Evolutionary conservation across 2,329 filamentous ascomycete genomes (phyloP), one percentile per base, ranked within the genome.

Genomic region (Bisporella sp.): DNA sequence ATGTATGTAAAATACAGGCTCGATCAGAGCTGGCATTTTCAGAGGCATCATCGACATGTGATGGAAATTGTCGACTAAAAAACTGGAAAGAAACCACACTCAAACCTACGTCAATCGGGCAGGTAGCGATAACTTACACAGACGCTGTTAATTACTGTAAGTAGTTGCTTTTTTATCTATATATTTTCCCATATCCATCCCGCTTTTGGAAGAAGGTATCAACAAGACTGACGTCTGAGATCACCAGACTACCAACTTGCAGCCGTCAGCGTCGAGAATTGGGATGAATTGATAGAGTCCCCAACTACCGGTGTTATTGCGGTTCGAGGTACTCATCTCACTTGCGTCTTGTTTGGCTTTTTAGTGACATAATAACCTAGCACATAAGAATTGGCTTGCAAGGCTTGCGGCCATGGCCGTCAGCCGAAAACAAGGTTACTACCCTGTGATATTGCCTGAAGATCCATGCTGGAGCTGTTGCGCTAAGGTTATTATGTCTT

Each of bases 321-420:
- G 21, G 29, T 53, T 8, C 33, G 47, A 21, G 21, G 21, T 21
- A 21, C 21, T 3, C 21, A 21, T 21, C 21, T 21, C 21, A 21
- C 21, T 21, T 21, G 21, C 21, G 21, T 21, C 21, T 21, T 21
- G 3, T 21, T 21, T 21, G 21, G 21, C 3, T 21, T 21, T 21
- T 21, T 21, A 21, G 21, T 21, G 21, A 21, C 21, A 21, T 21
- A 21, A 21, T 21, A 21, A 21, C 21, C 3, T 21, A 13, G 47
- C 44, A 4, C 31, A 50, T 45, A 32, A 33, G 5, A 55, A 55
- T 35, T 53, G 50, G 47, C 31, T 46, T 3, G 50, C 47, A 11
- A 28, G 53, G 13, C 52, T 56, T 2, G 54, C 48, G 7, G 31
- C 45, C 7, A 31, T 54, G 56, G 54, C 43, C 54, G 4, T 60